Base-by-base conservation (phyloP, 352 stramenopile genomes). In the Lagenidium sp. region DNA sequence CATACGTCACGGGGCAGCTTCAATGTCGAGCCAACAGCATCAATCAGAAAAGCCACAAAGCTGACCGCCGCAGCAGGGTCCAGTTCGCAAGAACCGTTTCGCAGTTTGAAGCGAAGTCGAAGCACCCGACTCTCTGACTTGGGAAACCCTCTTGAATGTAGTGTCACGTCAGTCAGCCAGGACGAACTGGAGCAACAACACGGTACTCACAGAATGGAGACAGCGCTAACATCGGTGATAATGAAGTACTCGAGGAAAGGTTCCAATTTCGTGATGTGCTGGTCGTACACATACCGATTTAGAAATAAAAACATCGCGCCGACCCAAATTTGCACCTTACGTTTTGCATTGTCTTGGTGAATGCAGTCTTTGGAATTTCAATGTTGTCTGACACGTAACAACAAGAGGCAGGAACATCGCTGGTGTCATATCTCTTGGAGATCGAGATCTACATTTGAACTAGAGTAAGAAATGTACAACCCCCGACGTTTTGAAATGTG, bases 161-260 rank as follows among this genome's bases (percentile, higher is more conserved):
- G n/a, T 25, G 40, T n/a, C 40, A 28, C 8, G 3, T n/a, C n/a
- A n/a, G n/a, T n/a, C n/a, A n/a, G n/a, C n/a, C n/a, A n/a, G n/a
- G n/a, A n/a, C n/a, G n/a, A n/a, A n/a, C n/a, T n/a, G n/a, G n/a
- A n/a, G n/a, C n/a, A n/a, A n/a, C n/a, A n/a, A n/a, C n/a, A n/a
- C n/a, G n/a, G n/a, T n/a, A 62, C 73, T 37, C 53, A 89, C 77
- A 74, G 39, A 44, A 86, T 71, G 13, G 61, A 41, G 18, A 69
- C 50, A 21, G 75, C 68, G 58, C 80, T 90, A 51, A 90, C 64
- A 49, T 90, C 77, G 7, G 71, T 90, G 52, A 90, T 79, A 22
- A 90, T 66, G 26, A 85, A 63, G 58, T 73, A 85, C 36, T 85
- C 74, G 6, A 87, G 50, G 40, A 83, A 78, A 20, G 79, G 60